A percentile compares a stretch with the other conserved stretches of the same genome.
Evolutionary conservation across 768 basidiomycete genomes (phyloP).

Genomic region (Psilocybe tampanensis): DNA sequence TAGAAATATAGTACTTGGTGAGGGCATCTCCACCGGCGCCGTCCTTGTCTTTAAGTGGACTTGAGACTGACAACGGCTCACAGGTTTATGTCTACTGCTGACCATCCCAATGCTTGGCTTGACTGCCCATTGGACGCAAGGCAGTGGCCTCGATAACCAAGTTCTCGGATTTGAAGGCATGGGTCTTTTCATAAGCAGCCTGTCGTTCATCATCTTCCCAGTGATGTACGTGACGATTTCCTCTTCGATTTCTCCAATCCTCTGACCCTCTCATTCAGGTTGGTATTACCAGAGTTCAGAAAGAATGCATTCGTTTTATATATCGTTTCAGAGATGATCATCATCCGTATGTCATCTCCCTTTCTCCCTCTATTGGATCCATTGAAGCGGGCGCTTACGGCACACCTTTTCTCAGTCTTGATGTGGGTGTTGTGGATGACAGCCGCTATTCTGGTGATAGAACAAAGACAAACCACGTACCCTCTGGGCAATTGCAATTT

Average conservation of each 20-base stretch:
- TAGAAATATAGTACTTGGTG: slow-evolving; percentile 7
- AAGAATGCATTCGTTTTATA: slow-evolving; percentile 16
- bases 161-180: slow-evolving; percentile 12
- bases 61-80: neutral
- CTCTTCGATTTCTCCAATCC: neutral
- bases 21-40: neutral
- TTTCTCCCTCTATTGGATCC: neutral
- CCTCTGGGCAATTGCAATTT: slow-evolving; percentile 5
- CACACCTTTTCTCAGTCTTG: neutral
- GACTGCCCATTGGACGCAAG: slow-evolving; percentile 12
- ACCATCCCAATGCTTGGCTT: slow-evolving; percentile 13
- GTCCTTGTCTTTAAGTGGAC: no score
- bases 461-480: slow-evolving; percentile 5
- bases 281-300: slow-evolving; percentile 13
- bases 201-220: slow-evolving; percentile 10
- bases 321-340: slow-evolving; percentile 13
- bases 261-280: neutral
- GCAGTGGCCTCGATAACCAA: neutral
- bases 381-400: neutral
- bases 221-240: slow-evolving; percentile 4
- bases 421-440: slow-evolving; percentile 19
- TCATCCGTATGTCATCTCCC: slow-evolving; percentile 1
- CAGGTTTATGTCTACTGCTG: slow-evolving; percentile 7
- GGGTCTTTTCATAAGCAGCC: slow-evolving; percentile 3
- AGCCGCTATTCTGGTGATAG: slow-evolving; percentile 13